Evolutionary conservation across 768 basidiomycete genomes (phyloP).

Genomic region (Rhodotorula sphaerocarpa): DNA sequence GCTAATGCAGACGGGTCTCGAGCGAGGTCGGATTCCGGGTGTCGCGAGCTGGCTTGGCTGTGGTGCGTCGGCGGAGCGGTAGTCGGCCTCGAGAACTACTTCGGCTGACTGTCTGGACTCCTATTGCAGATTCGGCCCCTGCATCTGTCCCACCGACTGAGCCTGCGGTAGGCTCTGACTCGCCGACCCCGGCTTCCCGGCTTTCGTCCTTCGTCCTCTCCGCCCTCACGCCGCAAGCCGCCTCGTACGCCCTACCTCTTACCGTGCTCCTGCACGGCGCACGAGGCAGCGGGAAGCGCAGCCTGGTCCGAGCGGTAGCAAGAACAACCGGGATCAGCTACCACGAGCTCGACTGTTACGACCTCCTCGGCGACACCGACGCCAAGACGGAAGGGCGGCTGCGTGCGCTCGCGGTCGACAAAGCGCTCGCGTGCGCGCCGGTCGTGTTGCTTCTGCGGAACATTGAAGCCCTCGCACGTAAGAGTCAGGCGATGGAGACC

Average conservation of each 20-base stretch:
- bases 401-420: conserved; percentile 59
- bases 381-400: conserved; percentile 66
- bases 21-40: conserved; percentile 58
- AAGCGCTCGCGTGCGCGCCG: conserved; percentile 68
- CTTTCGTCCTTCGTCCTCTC: conserved; percentile 58
- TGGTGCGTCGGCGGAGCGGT: conserved; percentile 2
- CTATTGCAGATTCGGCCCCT: too few relatives aligned
- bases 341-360: conserved; percentile 80
- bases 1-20: conserved; percentile 69
- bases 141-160: not conserved
- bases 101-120: too few relatives aligned
- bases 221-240: conserved; percentile 52
- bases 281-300: conserved; percentile 73
- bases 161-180: conserved; percentile 18
- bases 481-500: conserved; percentile 56
- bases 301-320: conserved; percentile 48
- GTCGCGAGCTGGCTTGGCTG: conserved; percentile 50
- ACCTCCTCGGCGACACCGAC: conserved; percentile 68
- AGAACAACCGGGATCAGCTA: conserved; percentile 62
- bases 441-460: conserved; percentile 74
- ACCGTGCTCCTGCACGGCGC: conserved; percentile 70
- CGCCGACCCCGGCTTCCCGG: conserved; percentile 14
- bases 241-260: conserved; percentile 58
- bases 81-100: too few relatives aligned
- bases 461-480: conserved; percentile 67